These are phyloP conservation scores for Micractinium conductrix DNA, from an alignment of 139 green algal species.

Conservation along the genomic window DNA sequence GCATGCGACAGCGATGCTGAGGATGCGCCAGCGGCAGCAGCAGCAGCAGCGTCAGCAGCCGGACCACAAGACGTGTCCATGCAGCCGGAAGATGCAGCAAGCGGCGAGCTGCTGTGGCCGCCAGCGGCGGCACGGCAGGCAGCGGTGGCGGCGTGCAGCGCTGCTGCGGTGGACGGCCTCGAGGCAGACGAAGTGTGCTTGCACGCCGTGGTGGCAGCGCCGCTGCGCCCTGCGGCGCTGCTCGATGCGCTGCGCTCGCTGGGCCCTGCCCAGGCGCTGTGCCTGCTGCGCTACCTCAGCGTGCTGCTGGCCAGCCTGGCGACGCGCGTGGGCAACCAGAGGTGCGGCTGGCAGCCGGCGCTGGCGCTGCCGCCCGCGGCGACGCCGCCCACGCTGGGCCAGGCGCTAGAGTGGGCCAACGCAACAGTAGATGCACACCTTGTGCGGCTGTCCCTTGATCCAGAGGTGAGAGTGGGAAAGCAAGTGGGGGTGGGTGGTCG, in stretches of 20 bases:
- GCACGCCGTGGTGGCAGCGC: conserved; percentile 30
- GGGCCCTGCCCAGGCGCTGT: neutral
- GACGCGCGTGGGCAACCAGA: neutral
- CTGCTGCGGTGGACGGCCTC: conserved; percentile 25
- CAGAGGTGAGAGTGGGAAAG: conserved; percentile 7
- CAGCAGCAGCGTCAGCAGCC: neutral
- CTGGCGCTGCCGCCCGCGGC: neutral
- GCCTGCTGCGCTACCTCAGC: conserved; percentile 41
- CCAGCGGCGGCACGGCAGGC: neutral
- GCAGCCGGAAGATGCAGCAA: neutral
- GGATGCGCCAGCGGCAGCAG: neutral
- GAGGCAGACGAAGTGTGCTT: conserved; percentile 2
- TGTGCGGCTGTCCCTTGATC: neutral
- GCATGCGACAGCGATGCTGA: neutral
- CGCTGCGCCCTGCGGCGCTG: neutral
- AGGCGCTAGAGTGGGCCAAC: conserved; percentile 19
- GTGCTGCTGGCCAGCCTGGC: conserved; percentile 27
- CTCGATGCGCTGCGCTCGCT: conserved; percentile 16
- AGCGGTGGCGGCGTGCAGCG: conserved; percentile 25
- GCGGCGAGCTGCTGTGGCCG: neutral
- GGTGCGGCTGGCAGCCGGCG: neutral
- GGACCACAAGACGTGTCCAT: too few species aligned
- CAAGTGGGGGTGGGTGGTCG: neutral
- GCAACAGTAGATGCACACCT: conserved; percentile 27
- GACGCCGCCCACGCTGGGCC: neutral